These are phyloP conservation scores for Rhynchosporium agropyri DNA, from an alignment of 2,329 filamentous ascomycete species.

Conservation along the genomic window DNA sequence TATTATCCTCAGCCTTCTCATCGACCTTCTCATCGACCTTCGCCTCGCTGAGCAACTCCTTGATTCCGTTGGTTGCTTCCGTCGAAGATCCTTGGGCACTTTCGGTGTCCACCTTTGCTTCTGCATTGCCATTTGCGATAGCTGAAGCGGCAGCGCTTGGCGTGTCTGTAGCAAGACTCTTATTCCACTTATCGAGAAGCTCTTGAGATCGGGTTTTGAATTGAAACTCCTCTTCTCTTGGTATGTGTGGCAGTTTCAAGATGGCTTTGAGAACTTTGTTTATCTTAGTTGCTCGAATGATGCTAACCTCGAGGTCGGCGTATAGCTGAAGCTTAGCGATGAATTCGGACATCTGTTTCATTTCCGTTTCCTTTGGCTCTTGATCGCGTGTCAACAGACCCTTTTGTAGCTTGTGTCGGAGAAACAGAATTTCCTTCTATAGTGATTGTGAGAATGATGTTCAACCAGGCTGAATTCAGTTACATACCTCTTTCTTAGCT, in stretches of 20 bases:
- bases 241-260: conserved; percentile 78
- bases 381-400: conserved; percentile 85
- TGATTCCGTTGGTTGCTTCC: conserved; percentile 40
- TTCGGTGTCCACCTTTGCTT: conserved; percentile 45
- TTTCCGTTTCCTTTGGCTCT: conserved; percentile 83
- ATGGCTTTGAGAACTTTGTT: conserved; percentile 98
- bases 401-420: conserved; percentile 93
- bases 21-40: conserved; percentile 48
- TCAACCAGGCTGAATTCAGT: not conserved
- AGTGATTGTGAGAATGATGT: conserved; percentile 42
- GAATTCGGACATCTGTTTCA: conserved; percentile 76
- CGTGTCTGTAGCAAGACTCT: conserved; percentile 67
- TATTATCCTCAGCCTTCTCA: conserved; percentile 45
- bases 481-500: conserved; percentile 59
- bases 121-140: conserved; percentile 42
- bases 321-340: conserved; percentile 79
- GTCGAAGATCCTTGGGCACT: conserved; percentile 35
- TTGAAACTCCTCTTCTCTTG: conserved; percentile 82
- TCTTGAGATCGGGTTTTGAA: conserved; percentile 84
- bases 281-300: conserved; percentile 92
- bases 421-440: conserved; percentile 81
- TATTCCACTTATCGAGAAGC: conserved; percentile 88
- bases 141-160: conserved; percentile 52
- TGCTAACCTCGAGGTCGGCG: conserved; percentile 81
- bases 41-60: conserved; percentile 40